Evolutionary conservation across 2,329 filamentous ascomycete genomes (phyloP).

Genomic region (Talaromyces sp.): DNA sequence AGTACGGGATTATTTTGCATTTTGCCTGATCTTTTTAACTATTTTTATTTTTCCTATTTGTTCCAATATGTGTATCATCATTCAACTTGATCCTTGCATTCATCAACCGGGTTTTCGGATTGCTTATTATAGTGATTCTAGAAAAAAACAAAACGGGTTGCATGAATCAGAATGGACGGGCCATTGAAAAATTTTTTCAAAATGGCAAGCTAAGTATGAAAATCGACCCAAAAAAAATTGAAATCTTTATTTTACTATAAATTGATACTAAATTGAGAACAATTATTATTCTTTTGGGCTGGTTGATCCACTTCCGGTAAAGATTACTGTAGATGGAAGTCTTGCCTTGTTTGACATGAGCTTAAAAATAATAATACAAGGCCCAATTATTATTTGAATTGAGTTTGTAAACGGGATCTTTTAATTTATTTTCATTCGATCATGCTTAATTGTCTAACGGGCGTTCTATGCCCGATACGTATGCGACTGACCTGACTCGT

Average conservation of each 20-base stretch:
- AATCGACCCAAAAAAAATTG: background rate
- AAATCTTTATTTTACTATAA: background rate
- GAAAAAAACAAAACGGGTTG: background rate
- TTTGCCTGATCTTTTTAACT: background rate
- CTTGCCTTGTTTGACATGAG: background rate
- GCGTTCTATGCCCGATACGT: no score
- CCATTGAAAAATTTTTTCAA: no score
- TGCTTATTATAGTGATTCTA: no score
- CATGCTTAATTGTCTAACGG: no score
- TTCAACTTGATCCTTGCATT: background rate
- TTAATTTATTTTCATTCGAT: no score
- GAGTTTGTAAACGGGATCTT: no score
- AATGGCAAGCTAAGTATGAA: background rate
- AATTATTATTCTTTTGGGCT: background rate
- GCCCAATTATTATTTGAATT: no score
- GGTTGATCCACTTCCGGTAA: conserved; percentile 7
- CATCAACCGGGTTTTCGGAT: background rate
- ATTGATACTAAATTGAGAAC: background rate
- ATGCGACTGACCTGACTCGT: no score
- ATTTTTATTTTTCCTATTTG: background rate
- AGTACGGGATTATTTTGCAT: conserved; percentile 3
- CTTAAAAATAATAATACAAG: background rate
- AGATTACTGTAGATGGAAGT: conserved; percentile 10
- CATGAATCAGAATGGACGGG: background rate
- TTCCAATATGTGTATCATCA: background rate